Evolutionary conservation across 129 eudicot genomes (phyloP), one percentile per base, ranked within the genome.

Genomic region (Pulicaria dysenterica): DNA sequence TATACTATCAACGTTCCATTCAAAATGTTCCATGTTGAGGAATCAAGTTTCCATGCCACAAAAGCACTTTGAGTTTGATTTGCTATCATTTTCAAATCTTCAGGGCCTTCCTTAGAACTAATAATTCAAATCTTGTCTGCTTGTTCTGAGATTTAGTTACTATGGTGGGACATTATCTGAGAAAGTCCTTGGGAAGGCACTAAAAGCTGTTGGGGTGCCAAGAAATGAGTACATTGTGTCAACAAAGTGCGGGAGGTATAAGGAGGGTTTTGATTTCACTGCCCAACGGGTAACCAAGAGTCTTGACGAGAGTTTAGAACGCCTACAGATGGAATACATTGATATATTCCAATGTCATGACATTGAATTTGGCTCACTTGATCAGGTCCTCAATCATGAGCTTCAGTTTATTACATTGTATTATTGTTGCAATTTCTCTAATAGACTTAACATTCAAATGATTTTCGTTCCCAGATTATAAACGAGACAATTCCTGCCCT

Each of bases 281-380:
- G 95, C 96, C 15, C 81, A 82, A 46, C 84, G 96, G 83, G 97
- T 94, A 66, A 90, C 89, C 5, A 88, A 64, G 62, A 90, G 99
- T 78, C 88, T 94, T 51, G 89, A 88, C 11, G 99, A 94, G 84
- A 94, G 99, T 79, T 73, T 94, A 66, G 94, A 82, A 55, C 85
- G 99, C 50, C 70, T 94, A 81, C 99, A 94, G 80, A 92, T 88
- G 72, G 97, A 90, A 53, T 94, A 94, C 76, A 90, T 94, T 11
- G 99, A 94, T 80, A 88, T 94, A 70, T 80, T 94, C 56, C 97
- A 90, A 5, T 94, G 99, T 68, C 99, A 94, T 73, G 99, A 94
- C 75, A 94, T 94, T 43, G 99, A 94, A 70, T 94, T 94, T 56
- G 91, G 88, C 67, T 88, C 97, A 11, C 94, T 94, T 73, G 97